phyloP scores from a whole-genome alignment of 129 eudicot genomes.

The Rutidosis leptorrhynchoides region DNA sequence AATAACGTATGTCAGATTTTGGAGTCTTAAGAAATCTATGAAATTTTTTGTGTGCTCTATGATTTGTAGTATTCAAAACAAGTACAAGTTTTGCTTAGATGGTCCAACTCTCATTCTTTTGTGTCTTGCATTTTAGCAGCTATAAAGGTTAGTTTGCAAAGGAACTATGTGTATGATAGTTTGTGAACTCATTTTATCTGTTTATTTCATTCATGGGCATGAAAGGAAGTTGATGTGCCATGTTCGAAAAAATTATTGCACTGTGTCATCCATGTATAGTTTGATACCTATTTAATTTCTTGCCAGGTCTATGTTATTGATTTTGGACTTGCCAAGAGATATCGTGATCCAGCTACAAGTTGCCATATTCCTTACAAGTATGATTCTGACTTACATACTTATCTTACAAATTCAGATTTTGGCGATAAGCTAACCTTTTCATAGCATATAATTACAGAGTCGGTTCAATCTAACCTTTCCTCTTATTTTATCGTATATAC shows the following conservation, averaged over 20 bases:
- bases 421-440: neutral
- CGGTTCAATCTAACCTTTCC: constrained; percentile 13
- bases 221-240: neutral
- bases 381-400: neutral
- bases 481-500: constrained; percentile 4
- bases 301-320: constrained; percentile 85
- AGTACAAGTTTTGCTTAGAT: neutral
- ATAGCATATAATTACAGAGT: neutral
- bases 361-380: constrained; percentile 96
- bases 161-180: neutral
- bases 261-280: constrained; percentile 4
- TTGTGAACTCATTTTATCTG: neutral
- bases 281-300: constrained; percentile 7
- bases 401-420: neutral
- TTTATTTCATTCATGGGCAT: neutral
- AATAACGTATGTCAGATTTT: neutral
- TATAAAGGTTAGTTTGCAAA: neutral
- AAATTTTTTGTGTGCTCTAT: neutral
- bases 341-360: constrained; percentile 61
- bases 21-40: neutral
- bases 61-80: neutral
- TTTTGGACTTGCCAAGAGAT: constrained; percentile 98
- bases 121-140: neutral
- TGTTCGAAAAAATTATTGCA: neutral
- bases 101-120: neutral